These are phyloP conservation scores for Pythium dissotocum DNA, from an alignment of 352 stramenopile genomes.

Conservation along the genomic window DNA sequence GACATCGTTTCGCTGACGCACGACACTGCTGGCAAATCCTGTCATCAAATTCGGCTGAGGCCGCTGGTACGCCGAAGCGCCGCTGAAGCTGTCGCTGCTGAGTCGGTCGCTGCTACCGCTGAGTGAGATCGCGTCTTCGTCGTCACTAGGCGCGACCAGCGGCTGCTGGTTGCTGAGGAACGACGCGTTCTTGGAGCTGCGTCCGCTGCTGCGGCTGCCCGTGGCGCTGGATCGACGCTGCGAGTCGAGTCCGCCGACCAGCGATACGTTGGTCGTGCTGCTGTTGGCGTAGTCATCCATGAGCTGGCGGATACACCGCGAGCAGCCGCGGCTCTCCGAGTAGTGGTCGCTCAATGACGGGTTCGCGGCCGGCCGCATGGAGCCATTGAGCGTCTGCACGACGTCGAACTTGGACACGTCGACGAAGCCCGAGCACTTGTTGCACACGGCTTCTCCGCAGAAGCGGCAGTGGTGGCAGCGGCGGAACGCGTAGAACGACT, in stretches of 20 bases:
- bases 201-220: slow-evolving; percentile 8
- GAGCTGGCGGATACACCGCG: slow-evolving; percentile 22
- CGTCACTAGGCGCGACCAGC: slow-evolving; percentile 3
- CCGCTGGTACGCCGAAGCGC: slow-evolving; percentile 24
- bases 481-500: slow-evolving; percentile 66
- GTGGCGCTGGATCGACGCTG: slow-evolving; percentile 1
- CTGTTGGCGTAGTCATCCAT: slow-evolving; percentile 15
- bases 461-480: slow-evolving; percentile 70
- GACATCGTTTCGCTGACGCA: slow-evolving; percentile 3
- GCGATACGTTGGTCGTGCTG: slow-evolving; percentile 2
- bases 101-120: slow-evolving; percentile 18
- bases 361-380: slow-evolving; percentile 1
- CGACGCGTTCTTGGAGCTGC: slow-evolving; percentile 6
- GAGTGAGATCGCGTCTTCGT: slow-evolving; percentile 26
- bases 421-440: slow-evolving; percentile 62
- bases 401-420: slow-evolving; percentile 36
- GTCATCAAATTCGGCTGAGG: neutral
- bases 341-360: neutral
- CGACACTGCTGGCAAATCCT: neutral
- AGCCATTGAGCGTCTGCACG: slow-evolving; percentile 28
- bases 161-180: slow-evolving; percentile 7
- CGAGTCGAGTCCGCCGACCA: neutral
- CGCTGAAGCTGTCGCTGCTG: slow-evolving; percentile 26
- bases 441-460: slow-evolving; percentile 65
- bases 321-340: slow-evolving; percentile 24